phyloP scores from a whole-genome alignment of 1,284 basidiomycete genomes.

The Calocybe gambosa region DNA sequence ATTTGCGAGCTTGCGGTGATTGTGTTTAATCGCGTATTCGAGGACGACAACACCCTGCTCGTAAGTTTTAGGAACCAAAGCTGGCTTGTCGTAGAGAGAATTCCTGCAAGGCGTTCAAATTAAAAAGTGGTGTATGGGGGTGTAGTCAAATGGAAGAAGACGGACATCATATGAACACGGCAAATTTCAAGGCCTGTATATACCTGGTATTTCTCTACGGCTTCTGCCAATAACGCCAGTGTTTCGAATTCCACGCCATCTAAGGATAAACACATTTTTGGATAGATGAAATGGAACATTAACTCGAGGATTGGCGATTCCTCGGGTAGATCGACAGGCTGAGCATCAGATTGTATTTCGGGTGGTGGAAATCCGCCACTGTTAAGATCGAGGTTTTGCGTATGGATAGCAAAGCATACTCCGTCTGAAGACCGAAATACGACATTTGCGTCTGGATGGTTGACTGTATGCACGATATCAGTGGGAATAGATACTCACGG shows the following conservation, averaged over 20 bases:
- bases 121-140: neutral
- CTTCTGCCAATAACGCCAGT: constrained; percentile 22
- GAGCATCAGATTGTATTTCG: constrained; percentile 2
- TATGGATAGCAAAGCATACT: constrained; percentile 22
- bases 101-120: neutral
- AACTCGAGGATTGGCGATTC: constrained; percentile 16
- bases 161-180: constrained; percentile 18
- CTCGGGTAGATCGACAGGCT: constrained; percentile 15
- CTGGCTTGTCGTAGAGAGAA: neutral
- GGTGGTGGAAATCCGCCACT: constrained; percentile 18
- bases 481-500: too few relatives aligned
- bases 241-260: constrained; percentile 10
- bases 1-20: neutral
- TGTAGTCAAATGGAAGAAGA: neutral
- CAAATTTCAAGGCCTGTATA: constrained; percentile 24
- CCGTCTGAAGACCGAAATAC: constrained; percentile 23
- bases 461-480: constrained; percentile 14
- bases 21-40: constrained; percentile 1
- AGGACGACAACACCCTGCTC: neutral
- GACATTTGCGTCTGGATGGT: constrained; percentile 21
- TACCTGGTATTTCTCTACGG: constrained; percentile 27
- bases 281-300: constrained; percentile 19
- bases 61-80: neutral
- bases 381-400: constrained; percentile 19
- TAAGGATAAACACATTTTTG: constrained; percentile 10